Evolutionary conservation across 805 yeast genomes (phyloP).

Genomic region (Lipomyces anomalus): DNA sequence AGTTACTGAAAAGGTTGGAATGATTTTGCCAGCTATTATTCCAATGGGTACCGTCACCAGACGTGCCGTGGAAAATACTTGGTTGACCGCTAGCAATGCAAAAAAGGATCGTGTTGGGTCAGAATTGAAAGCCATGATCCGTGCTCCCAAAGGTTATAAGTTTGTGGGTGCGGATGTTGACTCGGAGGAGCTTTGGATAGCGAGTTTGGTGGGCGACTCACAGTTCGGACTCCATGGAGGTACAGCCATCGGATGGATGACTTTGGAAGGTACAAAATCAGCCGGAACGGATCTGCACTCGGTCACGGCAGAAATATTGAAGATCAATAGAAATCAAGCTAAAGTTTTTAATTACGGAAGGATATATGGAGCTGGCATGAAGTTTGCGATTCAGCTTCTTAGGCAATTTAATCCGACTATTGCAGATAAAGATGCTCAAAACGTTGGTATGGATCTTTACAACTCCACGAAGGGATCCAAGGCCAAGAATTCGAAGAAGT

Average conservation of each 20-base stretch:
- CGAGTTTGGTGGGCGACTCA: conserved; percentile 89
- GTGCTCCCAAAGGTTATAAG: conserved; percentile 82
- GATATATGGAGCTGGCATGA: conserved; percentile 95
- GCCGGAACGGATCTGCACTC: conserved; percentile 95
- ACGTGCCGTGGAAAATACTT: conserved; percentile 92
- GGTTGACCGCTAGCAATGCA: conserved; percentile 97
- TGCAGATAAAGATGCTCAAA: conserved; percentile 58
- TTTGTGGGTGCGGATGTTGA: conserved; percentile 99
- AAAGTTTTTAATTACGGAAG: conserved; percentile 95
- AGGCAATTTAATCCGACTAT: conserved; percentile 75
- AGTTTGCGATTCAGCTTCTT: conserved; percentile 77
- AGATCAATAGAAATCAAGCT: conserved; percentile 86
- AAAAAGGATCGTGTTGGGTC: conserved; percentile 82
- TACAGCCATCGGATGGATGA: conserved; percentile 98
- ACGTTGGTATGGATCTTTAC: conserved; percentile 63
- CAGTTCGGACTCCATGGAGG: conserved; percentile 87
- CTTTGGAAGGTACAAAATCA: conserved; percentile 86
- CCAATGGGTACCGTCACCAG: conserved; percentile 97
- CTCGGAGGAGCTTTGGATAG: conserved; percentile 97
- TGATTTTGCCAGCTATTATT: conserved; percentile 76
- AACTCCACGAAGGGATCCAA: conserved; percentile 73
- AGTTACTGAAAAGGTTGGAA: conserved; percentile 41
- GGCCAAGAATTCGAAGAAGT: conserved; percentile 32
- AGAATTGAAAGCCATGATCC: conserved; percentile 78
- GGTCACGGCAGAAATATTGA: conserved; percentile 82